phyloP scores from a whole-genome alignment of 2,329 filamentous ascomycete genomes.

The Periconia digitata region DNA sequence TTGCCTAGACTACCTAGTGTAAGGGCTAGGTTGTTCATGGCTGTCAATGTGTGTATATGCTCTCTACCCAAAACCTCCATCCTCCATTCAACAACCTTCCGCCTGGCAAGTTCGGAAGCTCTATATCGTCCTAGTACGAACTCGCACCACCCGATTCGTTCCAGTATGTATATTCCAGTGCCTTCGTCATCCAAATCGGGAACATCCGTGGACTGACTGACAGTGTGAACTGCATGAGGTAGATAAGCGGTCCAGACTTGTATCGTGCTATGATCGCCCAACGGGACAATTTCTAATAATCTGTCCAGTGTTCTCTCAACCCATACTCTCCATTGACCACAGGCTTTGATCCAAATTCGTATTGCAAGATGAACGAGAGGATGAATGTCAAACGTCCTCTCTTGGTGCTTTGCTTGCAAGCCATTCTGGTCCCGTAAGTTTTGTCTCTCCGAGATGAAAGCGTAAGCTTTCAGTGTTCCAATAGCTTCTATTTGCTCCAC shows the following conservation, averaged over 20 bases:
- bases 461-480: conserved; percentile 15
- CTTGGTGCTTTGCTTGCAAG: conserved; percentile 11
- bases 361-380: conserved; percentile 25
- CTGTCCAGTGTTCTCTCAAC: conserved; percentile 14
- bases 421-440: conserved; percentile 1
- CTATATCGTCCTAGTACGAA: conserved; percentile 5
- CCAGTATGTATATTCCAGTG: conserved; percentile 7
- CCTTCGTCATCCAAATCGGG: conserved; percentile 2
- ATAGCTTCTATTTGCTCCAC: conserved; percentile 30
- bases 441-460: conserved; percentile 9
- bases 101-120: conserved; percentile 4
- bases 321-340: conserved; percentile 16
- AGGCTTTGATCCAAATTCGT: conserved; percentile 32
- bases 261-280: conserved; percentile 16
- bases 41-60: conserved; percentile 10
- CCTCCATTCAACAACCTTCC: conserved; percentile 2
- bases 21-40: neutral
- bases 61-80: conserved; percentile 10
- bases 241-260: conserved; percentile 29
- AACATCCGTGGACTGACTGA: too few relatives aligned
- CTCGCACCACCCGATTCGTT: conserved; percentile 11
- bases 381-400: conserved; percentile 18
- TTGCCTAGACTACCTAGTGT: conserved; percentile 1
- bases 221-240: conserved; percentile 26
- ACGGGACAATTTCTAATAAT: conserved; percentile 25